Conservation (phyloP, 2,329 filamentous ascomycete species). For the Arthrocladium fulminans region DNA sequence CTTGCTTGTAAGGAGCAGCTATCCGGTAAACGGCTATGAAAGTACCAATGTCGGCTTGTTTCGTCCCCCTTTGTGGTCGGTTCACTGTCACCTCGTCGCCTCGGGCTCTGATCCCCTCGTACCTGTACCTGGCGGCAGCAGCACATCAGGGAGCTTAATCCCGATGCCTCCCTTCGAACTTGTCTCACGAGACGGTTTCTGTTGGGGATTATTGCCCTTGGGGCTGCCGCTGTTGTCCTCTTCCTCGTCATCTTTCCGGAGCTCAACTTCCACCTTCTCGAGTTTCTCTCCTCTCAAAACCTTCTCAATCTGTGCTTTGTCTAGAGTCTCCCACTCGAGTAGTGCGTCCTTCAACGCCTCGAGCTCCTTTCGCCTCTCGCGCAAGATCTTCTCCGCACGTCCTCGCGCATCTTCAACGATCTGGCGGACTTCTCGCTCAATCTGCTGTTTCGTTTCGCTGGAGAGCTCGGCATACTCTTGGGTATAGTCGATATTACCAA, state of each 20-base stretch:
- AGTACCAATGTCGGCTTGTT: background rate
- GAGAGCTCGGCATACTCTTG: constrained; percentile 74
- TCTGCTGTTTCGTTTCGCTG: constrained; percentile 72
- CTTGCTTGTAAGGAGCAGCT: background rate
- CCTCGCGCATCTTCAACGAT: constrained; percentile 72
- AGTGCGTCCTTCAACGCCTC: constrained; percentile 82
- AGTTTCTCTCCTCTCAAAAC: constrained; percentile 81
- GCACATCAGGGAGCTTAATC: constrained; percentile 23
- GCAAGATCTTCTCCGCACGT: constrained; percentile 63
- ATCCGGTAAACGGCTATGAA: background rate
- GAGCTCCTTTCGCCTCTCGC: constrained; percentile 69
- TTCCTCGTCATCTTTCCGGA: constrained; percentile 43
- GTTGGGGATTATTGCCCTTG: constrained; percentile 18
- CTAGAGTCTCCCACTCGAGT: constrained; percentile 87
- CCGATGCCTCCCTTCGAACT: constrained; percentile 18
- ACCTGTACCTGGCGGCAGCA: constrained; percentile 18
- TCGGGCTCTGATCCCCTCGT: constrained; percentile 17
- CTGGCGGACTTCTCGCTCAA: constrained; percentile 80
- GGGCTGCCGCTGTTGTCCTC: constrained; percentile 23
- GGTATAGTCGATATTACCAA: constrained; percentile 84
- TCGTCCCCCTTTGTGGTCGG: constrained; percentile 11
- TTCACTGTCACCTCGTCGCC: constrained; percentile 13
- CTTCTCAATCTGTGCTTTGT: constrained; percentile 80
- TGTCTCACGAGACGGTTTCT: constrained; percentile 21
- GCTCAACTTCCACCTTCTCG: constrained; percentile 53